Evolutionary conservation across 768 basidiomycete genomes (phyloP), one percentile per base, ranked within the genome.

Genomic region (Mycena rosella): DNA sequence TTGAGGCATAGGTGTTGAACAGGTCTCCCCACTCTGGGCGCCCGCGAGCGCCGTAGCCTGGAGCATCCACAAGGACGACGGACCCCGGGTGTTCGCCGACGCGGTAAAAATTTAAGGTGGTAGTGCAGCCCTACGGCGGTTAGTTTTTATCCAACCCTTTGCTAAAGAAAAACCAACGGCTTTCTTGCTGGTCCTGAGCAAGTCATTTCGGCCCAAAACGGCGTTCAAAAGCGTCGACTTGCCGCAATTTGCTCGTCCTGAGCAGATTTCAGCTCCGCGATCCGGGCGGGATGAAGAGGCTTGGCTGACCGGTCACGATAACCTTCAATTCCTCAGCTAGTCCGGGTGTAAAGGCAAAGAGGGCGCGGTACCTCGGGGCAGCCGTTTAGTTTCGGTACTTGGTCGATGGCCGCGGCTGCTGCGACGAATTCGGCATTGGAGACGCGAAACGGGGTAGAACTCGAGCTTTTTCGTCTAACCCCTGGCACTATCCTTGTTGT

Each of bases 241-340:
- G 29, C 93, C 93, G 26, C 84, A 88, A 73, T 94, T 94, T 3
- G 93, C 92, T 65, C 93, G 89, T 22, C 93, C 93, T 91, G 65
- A 8, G 49, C 32, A 38, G 20, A 20, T 22, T 54, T 44, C 54
- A 56, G 17, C 58, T 55, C 40, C 36, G 17, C 17, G 36, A 20
- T n/a, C 47, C 22, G 29, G 10, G 27, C 22, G 13, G 18, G 7
- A 24, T 30, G 32, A 17, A 26, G 18, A 10, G n/a, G 42, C 52
- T 17, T 36, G 27, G 61, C 70, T 71, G 53, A 84, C 84, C 84
- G 72, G 83, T 83, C 15, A 86, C 82, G 29, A 85, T 78, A 40
- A 86, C 80, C 85, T 86, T 36, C 44, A 40, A 56, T 5, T 20
- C 11, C n/a, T 64, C 36, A 40, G 36, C 40, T 40, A 14, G 14